phyloP scores from a whole-genome alignment of 371 early-diverging fungal genomes.

The Actinomortierella ambigua region DNA sequence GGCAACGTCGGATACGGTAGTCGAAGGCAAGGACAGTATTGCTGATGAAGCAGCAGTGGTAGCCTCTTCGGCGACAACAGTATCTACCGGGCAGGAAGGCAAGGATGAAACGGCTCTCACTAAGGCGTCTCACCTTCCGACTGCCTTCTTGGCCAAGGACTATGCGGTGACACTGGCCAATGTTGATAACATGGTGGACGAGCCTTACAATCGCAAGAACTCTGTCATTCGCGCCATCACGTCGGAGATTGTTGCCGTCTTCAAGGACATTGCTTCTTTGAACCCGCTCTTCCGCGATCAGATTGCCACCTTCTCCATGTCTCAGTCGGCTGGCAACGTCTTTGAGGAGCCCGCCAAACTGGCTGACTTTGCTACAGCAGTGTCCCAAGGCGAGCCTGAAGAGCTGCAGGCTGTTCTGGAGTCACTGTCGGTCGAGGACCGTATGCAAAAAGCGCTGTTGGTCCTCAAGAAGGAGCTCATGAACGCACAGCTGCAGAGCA shows the following conservation, averaged over 20 bases:
- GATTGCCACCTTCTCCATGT: constrained; percentile 93
- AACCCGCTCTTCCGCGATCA: constrained; percentile 97
- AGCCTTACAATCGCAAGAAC: constrained; percentile 84
- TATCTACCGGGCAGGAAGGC: too few relatives aligned
- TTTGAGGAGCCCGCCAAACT: constrained; percentile 93
- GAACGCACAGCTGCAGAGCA: constrained; percentile 95
- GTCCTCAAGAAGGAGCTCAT: constrained; percentile 96
- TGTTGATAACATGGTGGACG: constrained; percentile 86
- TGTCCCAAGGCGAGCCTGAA: constrained; percentile 87
- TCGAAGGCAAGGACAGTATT: constrained; percentile 33
- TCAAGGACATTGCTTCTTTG: constrained; percentile 92
- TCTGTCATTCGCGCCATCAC: constrained; percentile 90
- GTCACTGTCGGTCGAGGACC: constrained; percentile 84
- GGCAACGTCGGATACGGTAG: constrained; percentile 20
- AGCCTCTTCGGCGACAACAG: constrained; percentile 1
- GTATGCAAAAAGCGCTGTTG: constrained; percentile 88
- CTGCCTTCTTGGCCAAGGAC: constrained; percentile 67
- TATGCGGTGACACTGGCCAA: constrained; percentile 82
- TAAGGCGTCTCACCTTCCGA: constrained; percentile 25
- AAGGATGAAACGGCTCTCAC: constrained; percentile 4
- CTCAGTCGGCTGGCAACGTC: constrained; percentile 93
- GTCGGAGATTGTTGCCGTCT: constrained; percentile 94
- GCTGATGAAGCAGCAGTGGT: constrained; percentile 9
- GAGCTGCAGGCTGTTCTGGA: constrained; percentile 94
- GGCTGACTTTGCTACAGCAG: constrained; percentile 97